These are phyloP conservation scores for Fomitopsis pinicola DNA, from an alignment of 1,284 basidiomycete genomes.

Conservation along the genomic window DNA sequence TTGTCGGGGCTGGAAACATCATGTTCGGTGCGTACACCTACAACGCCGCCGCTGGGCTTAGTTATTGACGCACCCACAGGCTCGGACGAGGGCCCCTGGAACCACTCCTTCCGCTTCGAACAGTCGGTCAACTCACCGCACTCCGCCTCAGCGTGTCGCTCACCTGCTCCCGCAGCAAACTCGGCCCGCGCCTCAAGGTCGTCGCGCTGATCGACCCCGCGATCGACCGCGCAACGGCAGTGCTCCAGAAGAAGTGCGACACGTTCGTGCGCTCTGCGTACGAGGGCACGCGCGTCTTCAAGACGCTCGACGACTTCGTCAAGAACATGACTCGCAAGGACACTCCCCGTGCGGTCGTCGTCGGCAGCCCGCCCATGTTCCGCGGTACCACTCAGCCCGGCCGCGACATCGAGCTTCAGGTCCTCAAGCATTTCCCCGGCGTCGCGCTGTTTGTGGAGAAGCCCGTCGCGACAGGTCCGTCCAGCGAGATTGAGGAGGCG, in stretches of 20 bases:
- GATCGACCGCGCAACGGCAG: conserved; percentile 74
- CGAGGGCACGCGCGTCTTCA: conserved; percentile 86
- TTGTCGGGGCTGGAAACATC: conserved; percentile 91
- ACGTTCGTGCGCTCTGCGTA: conserved; percentile 95
- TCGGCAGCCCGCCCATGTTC: conserved; percentile 93
- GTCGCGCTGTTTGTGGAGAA: conserved; percentile 96
- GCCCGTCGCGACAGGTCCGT: conserved; percentile 84
- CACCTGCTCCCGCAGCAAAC: conserved; percentile 61
- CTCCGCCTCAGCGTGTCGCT: neutral
- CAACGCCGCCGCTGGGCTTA: neutral
- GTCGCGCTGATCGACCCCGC: conserved; percentile 93
- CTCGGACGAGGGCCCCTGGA: conserved; percentile 86
- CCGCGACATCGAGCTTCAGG: conserved; percentile 86
- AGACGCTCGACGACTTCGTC: conserved; percentile 84
- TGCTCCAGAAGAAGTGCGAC: conserved; percentile 88
- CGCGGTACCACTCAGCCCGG: conserved; percentile 77
- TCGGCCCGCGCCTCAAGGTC: conserved; percentile 94
- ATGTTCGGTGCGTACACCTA: conserved; percentile 70
- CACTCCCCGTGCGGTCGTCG: conserved; percentile 74
- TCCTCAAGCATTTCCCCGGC: conserved; percentile 86
- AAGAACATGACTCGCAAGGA: conserved; percentile 62
- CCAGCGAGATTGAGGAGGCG: conserved; percentile 62
- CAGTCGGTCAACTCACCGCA: conserved; percentile 46
- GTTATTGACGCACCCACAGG: conserved; percentile 36
- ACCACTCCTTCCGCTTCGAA: conserved; percentile 94